Evolutionary conservation across 805 yeast genomes (phyloP), one percentile per base, ranked within the genome.

Genomic region (Spathaspora passalidarum): DNA sequence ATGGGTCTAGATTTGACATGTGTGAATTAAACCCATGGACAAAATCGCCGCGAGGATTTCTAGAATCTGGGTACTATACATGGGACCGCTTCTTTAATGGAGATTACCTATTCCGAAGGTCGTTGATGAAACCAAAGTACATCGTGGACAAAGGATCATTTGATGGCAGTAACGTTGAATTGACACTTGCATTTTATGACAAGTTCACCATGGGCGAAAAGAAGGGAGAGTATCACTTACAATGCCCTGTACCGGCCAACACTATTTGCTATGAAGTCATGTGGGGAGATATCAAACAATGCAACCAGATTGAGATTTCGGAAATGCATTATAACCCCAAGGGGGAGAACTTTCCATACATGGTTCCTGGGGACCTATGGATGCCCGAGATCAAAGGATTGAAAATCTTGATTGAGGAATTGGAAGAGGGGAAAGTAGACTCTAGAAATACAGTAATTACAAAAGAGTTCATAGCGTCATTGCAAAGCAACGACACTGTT

Each of bases 391-490:
- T 80, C 2, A 58, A 62, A 8, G 74, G 82, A 2, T 50, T 77
- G 4, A 62, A 81, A 37, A 35, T 81, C 13, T 56, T 61, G 4
- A 46, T 82, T 29, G 89, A 84, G 58, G 61, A 65, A 18, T 48
- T 81, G 17, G 48, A 46, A 6, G 54, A 63, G 1, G 77, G 76
- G 0, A 46, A 57, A 1, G 48, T 79, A 13, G 84, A 81, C 50
- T 41, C 61, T 0, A 47, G 47, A 18, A 79, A 79, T 40, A 49
- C 53, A 1, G 40, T 53, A 7, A 59, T 77, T 7, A 60, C 66
- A 1, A 44, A 50, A 7, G 61, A 63, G 6, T 62, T 55, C 45
- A 47, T 68, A 1, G 34, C 13, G 13, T 29, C 34, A 29, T n/a
- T 29, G 34, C 14, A 29, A 4, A 13, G 34, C 14, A n/a, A n/a